These are phyloP conservation scores for Globisporangium recalcitrans DNA, from an alignment of 352 stramenopile species.

Conservation along the genomic window DNA sequence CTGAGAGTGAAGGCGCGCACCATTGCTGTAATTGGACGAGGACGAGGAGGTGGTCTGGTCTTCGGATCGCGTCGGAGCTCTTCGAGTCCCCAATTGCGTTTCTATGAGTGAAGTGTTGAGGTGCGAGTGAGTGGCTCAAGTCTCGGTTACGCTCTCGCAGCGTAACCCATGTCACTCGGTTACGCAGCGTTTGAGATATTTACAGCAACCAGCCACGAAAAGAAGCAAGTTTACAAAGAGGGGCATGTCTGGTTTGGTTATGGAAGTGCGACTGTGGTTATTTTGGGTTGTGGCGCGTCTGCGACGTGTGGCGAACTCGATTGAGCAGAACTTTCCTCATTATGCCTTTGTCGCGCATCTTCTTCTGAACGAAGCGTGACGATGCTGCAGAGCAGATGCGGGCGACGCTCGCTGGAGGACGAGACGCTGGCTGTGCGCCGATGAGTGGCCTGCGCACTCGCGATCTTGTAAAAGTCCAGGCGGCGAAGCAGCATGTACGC, in stretches of 20 bases:
- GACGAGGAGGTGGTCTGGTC: too few species aligned
- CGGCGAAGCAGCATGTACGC: conserved; percentile 23
- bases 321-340: neutral
- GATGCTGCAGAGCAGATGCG: neutral
- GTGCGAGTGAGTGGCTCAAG: conserved; percentile 2
- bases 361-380: neutral
- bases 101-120: neutral
- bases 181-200: too few species aligned
- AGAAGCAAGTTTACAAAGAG: neutral
- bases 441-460: neutral
- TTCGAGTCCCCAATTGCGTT: conserved; percentile 1
- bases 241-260: neutral
- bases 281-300: conserved; percentile 1
- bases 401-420: conserved; percentile 1
- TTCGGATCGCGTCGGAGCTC: neutral
- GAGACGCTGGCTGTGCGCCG: neutral
- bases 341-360: neutral
- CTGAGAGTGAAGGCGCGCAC: conserved; percentile 13
- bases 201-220: neutral
- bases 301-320: conserved; percentile 4
- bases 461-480: conserved; percentile 15
- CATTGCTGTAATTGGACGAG: conserved; percentile 4
- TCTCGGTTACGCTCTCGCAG: neutral
- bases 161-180: neutral
- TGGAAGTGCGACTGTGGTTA: neutral